phyloP scores from a whole-genome alignment of 2,329 filamentous ascomycete genomes.

The Xylariaceae sp. region DNA sequence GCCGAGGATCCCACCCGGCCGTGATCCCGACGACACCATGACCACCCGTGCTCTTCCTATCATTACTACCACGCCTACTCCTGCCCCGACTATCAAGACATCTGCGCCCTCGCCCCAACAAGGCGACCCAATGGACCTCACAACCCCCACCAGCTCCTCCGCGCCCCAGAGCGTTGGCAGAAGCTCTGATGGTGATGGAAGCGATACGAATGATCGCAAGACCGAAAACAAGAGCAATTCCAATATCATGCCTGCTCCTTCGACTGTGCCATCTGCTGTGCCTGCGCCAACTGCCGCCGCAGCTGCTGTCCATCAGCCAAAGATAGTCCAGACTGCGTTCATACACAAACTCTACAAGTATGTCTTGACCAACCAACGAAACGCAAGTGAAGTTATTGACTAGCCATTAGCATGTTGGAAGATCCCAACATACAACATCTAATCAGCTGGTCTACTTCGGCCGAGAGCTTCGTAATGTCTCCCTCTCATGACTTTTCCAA shows the following conservation, averaged over 20 bases:
- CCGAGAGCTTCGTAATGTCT: constrained; percentile 98
- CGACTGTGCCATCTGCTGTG: constrained; percentile 11
- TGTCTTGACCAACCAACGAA: constrained; percentile 28
- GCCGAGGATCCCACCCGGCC: constrained; percentile 40
- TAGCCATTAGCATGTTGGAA: constrained; percentile 77
- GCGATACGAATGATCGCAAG: constrained; percentile 35
- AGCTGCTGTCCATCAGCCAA: constrained; percentile 82
- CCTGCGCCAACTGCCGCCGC: constrained; percentile 54
- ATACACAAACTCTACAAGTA: constrained; percentile 99
- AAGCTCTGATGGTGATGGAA: constrained; percentile 40
- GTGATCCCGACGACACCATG: constrained; percentile 43
- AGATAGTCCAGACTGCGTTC: constrained; percentile 97
- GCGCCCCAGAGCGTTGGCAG: constrained; percentile 42
- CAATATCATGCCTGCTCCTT: constrained; percentile 41
- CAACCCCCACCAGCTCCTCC: constrained; percentile 47
- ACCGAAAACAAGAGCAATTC: constrained; percentile 37
- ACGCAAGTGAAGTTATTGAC: constrained; percentile 14
- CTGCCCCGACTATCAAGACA: constrained; percentile 54
- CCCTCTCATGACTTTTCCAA: constrained; percentile 97
- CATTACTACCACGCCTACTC: constrained; percentile 29
- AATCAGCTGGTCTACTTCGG: constrained; percentile 91
- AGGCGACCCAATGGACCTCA: constrained; percentile 60
- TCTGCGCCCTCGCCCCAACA: constrained; percentile 52
- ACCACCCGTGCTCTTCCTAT: constrained; percentile 55
- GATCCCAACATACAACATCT: constrained; percentile 89